Base-by-base conservation (phyloP, 371 early-diverging fungal genomes). In the Mortierella sp. region DNA sequence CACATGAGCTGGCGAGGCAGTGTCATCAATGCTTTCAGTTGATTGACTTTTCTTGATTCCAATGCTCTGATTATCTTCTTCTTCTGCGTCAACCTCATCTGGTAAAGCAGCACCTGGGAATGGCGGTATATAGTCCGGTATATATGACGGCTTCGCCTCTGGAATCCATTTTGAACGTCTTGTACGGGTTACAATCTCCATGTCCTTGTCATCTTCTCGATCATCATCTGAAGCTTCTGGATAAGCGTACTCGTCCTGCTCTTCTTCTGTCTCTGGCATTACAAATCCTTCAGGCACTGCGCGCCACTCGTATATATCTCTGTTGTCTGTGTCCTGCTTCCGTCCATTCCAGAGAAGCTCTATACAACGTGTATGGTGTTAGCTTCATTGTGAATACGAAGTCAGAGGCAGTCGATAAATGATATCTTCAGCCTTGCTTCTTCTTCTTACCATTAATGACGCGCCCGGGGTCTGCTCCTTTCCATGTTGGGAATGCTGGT, bases 181-280 rank as follows among this genome's bases (percentile, higher is more conserved):
- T 47, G 28, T 12, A 12, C 43, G 63, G 16, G 26, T 49, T 9
- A 57, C 59, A 35, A 14, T 32, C 8, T 40, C 22, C 22, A 45
- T n/a, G 30, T 37, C 66, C 65, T 35, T 60, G 45, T 49, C 62
- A 1, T 30, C 14, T 40, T 26, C 55, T 14, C 28, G 32, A 2
- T 73, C 83, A 47, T 64, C 67, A 28, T 67, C 70, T n/a, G 74
- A 63, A 22, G 61, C 71, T 16, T 79, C 79, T n/a, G 83, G 77
- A 63, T 81, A 81, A 10, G 83, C 83, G 54, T 72, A 81, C 10
- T 64, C 83, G 28, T 81, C 83, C 70, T 81, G 83, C 37, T 76
- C 83, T 26, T 81, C 77, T 14, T 76, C 83, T 10, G 83, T 81
- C 61, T 64, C 66, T 37, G 83, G 83, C 70, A 81, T 66, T 20